Base-by-base conservation (phyloP, 2,329 filamentous ascomycete genomes). In the Ophiostoma populinum region DNA sequence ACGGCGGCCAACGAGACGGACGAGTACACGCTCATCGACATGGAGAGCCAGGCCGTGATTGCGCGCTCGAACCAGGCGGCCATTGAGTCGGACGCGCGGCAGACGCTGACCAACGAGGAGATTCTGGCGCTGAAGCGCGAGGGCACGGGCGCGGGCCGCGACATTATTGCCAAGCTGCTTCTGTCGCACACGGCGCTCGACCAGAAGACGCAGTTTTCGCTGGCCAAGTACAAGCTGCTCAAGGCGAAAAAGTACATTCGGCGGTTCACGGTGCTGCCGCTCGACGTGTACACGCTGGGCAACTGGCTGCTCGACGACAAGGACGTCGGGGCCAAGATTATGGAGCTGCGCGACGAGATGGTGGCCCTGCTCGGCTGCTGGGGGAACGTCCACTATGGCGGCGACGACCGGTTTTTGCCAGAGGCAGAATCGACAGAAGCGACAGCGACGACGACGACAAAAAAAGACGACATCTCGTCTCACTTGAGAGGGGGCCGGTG, bases 201-300 rank as follows among this genome's bases (percentile, higher is more conserved):
- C 45, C 80, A 95, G 58, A 98, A 98, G 64, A 95, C 90, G 0
- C 67, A 75, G 1, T 98, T 92, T 50, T 92, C 85, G 3, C 62
- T 94, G 39, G 86, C 87, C 28, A 98, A 98, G 55, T 98, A 98
- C 57, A 93, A 90, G 49, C 62, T 95, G 13, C 66, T 92, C 30
- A 98, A 98, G 60, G 79, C 81, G 43, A 86, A 77, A 52, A 98
- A 98, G 56, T 95, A 92, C 52, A 68, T 95, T 43, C 76, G 80
- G 47, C 67, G 85, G 10, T 95, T 98, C 49, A 82, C 80, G 0
- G 71, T 90, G 2, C 55, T 92, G 34, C 87, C 87, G 1, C 58
- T 95, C 45, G 85, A 94, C 49, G 73, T 92, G 11, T 66, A 75
- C 1, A 66, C 73, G 43, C 61, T 95, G 42, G 73, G 75, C 15